Conservation (phyloP, 2,329 filamentous ascomycete genomes). For the Elsinoe perseae region DNA sequence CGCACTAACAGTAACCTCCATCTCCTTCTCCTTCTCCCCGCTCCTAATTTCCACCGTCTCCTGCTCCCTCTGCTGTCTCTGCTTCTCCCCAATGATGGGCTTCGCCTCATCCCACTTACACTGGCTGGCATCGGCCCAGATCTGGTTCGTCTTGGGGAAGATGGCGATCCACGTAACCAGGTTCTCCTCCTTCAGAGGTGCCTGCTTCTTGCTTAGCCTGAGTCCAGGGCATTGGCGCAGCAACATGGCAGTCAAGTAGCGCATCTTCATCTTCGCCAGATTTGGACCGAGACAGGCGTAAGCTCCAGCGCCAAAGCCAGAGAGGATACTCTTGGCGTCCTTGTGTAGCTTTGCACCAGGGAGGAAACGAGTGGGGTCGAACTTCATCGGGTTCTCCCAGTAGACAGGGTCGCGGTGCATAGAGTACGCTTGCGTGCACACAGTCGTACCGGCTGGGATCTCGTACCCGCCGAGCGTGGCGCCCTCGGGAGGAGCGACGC, state of each 20-base stretch:
- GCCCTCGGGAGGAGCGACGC: slow-evolving; percentile 23
- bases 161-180: slow-evolving; percentile 12
- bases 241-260: slow-evolving; percentile 14
- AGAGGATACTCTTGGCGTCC: slow-evolving; percentile 4
- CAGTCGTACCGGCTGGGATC: slow-evolving; percentile 1
- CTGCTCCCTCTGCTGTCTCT: neutral
- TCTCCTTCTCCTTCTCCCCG: neutral
- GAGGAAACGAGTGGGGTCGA: slow-evolving; percentile 15
- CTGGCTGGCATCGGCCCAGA: slow-evolving; percentile 7
- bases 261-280: slow-evolving; percentile 16
- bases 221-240: slow-evolving; percentile 1
- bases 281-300: slow-evolving; percentile 12
- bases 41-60: neutral
- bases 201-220: slow-evolving; percentile 2
- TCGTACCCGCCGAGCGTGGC: slow-evolving; percentile 2
- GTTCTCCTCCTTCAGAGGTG: slow-evolving; percentile 9
- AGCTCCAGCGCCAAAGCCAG: slow-evolving; percentile 8
- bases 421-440: slow-evolving; percentile 9
- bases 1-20: neutral
- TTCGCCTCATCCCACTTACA: neutral
- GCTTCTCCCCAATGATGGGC: slow-evolving; percentile 5
- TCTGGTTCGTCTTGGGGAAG: slow-evolving; percentile 15
- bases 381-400: slow-evolving; percentile 8
- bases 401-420: slow-evolving; percentile 12
- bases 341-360: slow-evolving; percentile 12